Conservation (phyloP, 2,329 filamentous ascomycete species). For the Aphanocladium album region DNA sequence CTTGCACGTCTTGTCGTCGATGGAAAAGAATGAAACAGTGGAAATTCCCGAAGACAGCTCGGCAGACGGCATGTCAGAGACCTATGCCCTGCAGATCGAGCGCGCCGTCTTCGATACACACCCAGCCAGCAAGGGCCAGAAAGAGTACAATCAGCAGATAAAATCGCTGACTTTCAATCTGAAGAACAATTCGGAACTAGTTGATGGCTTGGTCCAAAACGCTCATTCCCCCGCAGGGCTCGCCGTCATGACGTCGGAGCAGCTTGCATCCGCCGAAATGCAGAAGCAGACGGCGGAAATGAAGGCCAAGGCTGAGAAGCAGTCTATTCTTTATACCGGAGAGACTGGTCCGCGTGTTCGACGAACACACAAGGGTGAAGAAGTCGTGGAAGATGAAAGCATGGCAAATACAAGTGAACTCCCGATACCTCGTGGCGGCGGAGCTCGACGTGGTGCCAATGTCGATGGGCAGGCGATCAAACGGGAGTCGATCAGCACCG, state of each 20-base stretch:
- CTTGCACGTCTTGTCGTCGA: constrained; percentile 56
- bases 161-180: constrained; percentile 79
- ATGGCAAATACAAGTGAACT: constrained; percentile 22
- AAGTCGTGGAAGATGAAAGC: constrained; percentile 76
- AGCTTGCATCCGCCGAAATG: constrained; percentile 87
- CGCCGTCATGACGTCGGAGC: constrained; percentile 81
- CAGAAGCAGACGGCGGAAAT: constrained; percentile 72
- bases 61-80: constrained; percentile 60
- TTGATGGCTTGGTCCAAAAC: constrained; percentile 67
- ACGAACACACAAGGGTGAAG: constrained; percentile 92
- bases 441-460: constrained; percentile 11
- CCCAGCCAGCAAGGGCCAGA: constrained; percentile 37
- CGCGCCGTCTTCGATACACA: constrained; percentile 59
- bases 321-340: constrained; percentile 76
- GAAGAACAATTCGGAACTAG: constrained; percentile 78
- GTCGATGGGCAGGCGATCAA: constrained; percentile 22
- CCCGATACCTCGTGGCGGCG: constrained; percentile 19
- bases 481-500: constrained; percentile 29
- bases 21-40: constrained; percentile 62
- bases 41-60: constrained; percentile 59
- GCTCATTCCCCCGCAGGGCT: constrained; percentile 69
- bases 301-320: constrained; percentile 73
- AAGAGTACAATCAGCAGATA: constrained; percentile 58
- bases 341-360: constrained; percentile 69
- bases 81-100: constrained; percentile 75